phyloP scores from a whole-genome alignment of 768 basidiomycete genomes.

The Hygrocybe coccinea region DNA sequence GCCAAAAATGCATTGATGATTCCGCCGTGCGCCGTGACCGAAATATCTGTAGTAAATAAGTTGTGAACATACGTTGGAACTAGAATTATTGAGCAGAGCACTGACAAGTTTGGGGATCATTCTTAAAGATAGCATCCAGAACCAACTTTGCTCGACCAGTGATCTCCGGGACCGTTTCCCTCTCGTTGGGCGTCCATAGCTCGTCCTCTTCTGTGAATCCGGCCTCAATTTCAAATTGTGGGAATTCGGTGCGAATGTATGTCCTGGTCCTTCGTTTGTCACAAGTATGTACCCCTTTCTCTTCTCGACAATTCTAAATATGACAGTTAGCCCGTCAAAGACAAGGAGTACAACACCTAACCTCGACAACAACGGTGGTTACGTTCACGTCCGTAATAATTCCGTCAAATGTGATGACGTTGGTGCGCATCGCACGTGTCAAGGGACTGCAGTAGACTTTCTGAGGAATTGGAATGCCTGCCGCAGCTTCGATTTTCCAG shows the following conservation, averaged over 20 bases:
- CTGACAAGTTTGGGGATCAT: constrained; percentile 46
- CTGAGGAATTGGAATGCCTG: constrained; percentile 48
- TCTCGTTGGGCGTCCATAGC: constrained; percentile 49
- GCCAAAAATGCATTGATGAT: constrained; percentile 54
- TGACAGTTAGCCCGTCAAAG: neutral
- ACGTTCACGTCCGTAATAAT: constrained; percentile 23
- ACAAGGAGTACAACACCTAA: constrained; percentile 17
- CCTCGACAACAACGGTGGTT: constrained; percentile 58
- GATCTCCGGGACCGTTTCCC: constrained; percentile 50
- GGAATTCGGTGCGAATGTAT: constrained; percentile 46
- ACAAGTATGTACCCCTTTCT: constrained; percentile 64
- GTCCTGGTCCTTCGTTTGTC: constrained; percentile 53
- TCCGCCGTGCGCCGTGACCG: constrained; percentile 62
- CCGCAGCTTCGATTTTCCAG: constrained; percentile 46
- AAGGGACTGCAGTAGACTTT: constrained; percentile 60
- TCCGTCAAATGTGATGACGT: constrained; percentile 47
- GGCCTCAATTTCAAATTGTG: constrained; percentile 49
- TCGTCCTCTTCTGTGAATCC: constrained; percentile 60
- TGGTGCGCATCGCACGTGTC: constrained; percentile 56
- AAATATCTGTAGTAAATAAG: constrained; percentile 45
- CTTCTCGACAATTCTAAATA: constrained; percentile 60
- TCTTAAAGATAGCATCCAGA: constrained; percentile 51
- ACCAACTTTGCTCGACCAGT: constrained; percentile 45
- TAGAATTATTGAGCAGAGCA: constrained; percentile 5
- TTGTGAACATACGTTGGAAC: neutral